Base-by-base conservation (phyloP, 805 yeast species). In the Pichia gijzeniarum region DNA sequence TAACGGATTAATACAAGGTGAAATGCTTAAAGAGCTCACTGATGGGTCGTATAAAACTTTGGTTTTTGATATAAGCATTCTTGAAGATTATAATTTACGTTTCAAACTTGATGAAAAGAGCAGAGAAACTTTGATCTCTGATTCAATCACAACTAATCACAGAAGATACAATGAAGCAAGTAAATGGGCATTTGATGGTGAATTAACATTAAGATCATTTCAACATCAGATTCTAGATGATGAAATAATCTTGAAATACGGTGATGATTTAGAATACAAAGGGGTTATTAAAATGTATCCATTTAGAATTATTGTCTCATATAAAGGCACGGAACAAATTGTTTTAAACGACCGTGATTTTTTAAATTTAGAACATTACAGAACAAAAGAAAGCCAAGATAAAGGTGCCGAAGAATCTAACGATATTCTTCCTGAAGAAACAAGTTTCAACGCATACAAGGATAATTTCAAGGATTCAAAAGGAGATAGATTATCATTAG, bases 281-380 rank as follows among this genome's bases (percentile, higher is more conserved):
- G 68, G 79, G 0, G 68, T 62, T 19, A 44, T 89, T 12, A 45
- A 62, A 17, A 61, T 72, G 36, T 55, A 59, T 10, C 80, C 84
- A 0, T 69, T 88, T 48, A 70, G 69, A 50, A 55, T 85, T 33
- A 64, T 68, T 1, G 55, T 88, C 2, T 67, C 45, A 19, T 67
- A 74, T 43, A 62, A 77, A 2, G 75, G 70, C 5, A 62, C 65
- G 17, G 60, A 64, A 0, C 77, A 78, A 48, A 53, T 88, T 12
- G 65, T 76, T 1, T 57, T 90, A 17, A 93, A 93, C 61, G 89
- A 82, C 42, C 70, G 80, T 35, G 68, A 76, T 30, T 74, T 87
- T 39, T 64, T 93, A 48, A 91, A 91, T 57, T 48, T 83, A n/a
- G 99, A 93, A 61, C 97, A 91, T 56, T 75, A 71, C 60, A 72